Percentiles rank a stretch among this genome's conserved stretches.
Evolutionary conservation across 2,329 filamentous ascomycete genomes (phyloP).

Genomic region (Aureobasidium subglaciale): DNA sequence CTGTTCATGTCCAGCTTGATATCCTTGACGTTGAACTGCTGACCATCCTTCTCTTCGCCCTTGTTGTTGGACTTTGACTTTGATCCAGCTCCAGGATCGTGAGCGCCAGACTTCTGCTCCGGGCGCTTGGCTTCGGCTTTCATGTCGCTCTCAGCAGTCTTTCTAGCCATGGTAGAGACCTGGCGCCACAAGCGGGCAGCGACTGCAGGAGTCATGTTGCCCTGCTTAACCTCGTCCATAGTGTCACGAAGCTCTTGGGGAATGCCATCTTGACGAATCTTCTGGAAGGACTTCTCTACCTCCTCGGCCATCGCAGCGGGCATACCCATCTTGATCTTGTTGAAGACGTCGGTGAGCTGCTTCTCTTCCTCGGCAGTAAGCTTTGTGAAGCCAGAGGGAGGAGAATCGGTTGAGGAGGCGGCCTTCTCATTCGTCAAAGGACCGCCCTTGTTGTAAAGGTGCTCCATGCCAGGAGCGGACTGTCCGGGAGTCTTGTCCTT

Average conservation of each 20-base stretch:
- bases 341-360: conserved; percentile 51
- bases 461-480: conserved; percentile 38
- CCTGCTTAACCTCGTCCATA: conserved; percentile 48
- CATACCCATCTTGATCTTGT: conserved; percentile 50
- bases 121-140: conserved; percentile 25
- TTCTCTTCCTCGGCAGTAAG: conserved; percentile 51
- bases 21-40: conserved; percentile 29
- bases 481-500: conserved; percentile 30
- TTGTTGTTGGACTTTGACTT: conserved; percentile 33
- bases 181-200: conserved; percentile 55
- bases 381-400: conserved; percentile 31
- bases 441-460: conserved; percentile 38
- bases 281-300: conserved; percentile 53
- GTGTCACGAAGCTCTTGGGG: conserved; percentile 61
- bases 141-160: conserved; percentile 38
- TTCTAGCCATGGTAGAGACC: conserved; percentile 49
- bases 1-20: conserved; percentile 51
- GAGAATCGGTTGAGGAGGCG: conserved; percentile 4
- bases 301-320: conserved; percentile 55
- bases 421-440: conserved; percentile 35
- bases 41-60: conserved; percentile 26
- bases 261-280: conserved; percentile 61
- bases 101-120: conserved; percentile 38
- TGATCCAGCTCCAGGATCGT: conserved; percentile 34
- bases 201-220: conserved; percentile 52